Evolutionary conservation across 2,329 filamentous ascomycete genomes (phyloP), one percentile per base, ranked within the genome.

Genomic region (Scedosporium dehoogii): DNA sequence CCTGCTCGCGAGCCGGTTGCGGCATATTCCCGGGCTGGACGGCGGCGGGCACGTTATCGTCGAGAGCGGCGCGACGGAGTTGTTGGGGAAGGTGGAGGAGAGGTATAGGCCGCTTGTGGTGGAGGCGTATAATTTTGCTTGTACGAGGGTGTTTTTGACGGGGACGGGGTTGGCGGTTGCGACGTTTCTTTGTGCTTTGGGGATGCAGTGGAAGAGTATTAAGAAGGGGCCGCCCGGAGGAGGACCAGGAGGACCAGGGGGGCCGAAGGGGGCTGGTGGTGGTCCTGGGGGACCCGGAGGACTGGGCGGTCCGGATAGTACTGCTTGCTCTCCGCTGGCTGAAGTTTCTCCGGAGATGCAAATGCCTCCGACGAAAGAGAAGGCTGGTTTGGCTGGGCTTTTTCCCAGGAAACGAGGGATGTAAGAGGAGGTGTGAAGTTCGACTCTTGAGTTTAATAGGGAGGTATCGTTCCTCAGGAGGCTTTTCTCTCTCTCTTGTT

Each of bases 201-300:
- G 79, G 23, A 80, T 90, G 66, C 81, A 89, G 71, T 90, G 87
- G 87, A 84, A 78, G 70, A 85, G 76, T 66, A 85, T 90, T 68
- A 89, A 89, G 77, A 84, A 82, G 68, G 69, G 65, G 0, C 56
- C 33, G 3, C 61, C 61, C 1, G 48, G 58, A 3, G 48, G 58
- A 33, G 29, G 29, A 6, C 63, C 63, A 14, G 59, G 44, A 9
- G 56, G 56, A 33, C 44, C 58, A 1, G 59, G 44, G 3, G 46
- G 59, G 9, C 46, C 23, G 16, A 12, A 14, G 12, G 59, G 59
- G 6, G 18, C 55, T 27, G 33, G 10, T 12, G 21, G 21, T 57
- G 53, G 53, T 57, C 58, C 58, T n/a, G 33, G 10, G 4, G 38
- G 58, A 16, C 42, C 59, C 3, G 59, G 59, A 18, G 23, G n/a